phyloP scores from a whole-genome alignment of 768 basidiomycete genomes.

The Agrocybe praecox region DNA sequence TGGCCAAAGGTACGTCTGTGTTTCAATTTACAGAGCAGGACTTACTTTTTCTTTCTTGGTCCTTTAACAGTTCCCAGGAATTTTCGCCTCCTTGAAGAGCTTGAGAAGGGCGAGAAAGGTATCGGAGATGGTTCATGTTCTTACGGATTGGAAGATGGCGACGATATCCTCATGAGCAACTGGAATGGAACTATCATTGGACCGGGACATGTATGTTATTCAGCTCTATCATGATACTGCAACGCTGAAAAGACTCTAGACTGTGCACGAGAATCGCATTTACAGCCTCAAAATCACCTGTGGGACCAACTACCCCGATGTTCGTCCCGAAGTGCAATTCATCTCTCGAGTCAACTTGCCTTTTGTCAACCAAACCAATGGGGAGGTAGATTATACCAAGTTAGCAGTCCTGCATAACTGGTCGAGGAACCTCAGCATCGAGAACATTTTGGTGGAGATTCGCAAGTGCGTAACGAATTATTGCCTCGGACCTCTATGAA shows the following conservation, averaged over 20 bases:
- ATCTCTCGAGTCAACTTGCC: slow-evolving; percentile 91
- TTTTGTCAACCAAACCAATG: slow-evolving; percentile 76
- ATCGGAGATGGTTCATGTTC: slow-evolving; percentile 98
- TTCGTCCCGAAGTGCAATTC: slow-evolving; percentile 82
- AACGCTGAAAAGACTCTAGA: slow-evolving; percentile 44
- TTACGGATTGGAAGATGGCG: slow-evolving; percentile 92
- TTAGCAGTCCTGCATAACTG: slow-evolving; percentile 76
- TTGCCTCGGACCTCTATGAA: neutral
- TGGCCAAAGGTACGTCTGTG: slow-evolving; percentile 53
- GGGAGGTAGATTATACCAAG: slow-evolving; percentile 76
- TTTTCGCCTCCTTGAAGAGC: slow-evolving; percentile 95
- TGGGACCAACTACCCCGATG: slow-evolving; percentile 73
- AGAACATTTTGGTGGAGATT: slow-evolving; percentile 91
- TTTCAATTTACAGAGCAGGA: neutral
- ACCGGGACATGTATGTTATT: slow-evolving; percentile 83
- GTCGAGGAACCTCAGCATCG: slow-evolving; percentile 78
- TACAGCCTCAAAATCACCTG: slow-evolving; percentile 94
- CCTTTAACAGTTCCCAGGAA: slow-evolving; percentile 48
- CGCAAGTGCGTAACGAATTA: slow-evolving; percentile 62
- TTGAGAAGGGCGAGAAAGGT: slow-evolving; percentile 99
- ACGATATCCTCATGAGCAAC: slow-evolving; percentile 96
- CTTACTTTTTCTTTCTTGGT: neutral
- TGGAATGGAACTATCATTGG: slow-evolving; percentile 99
- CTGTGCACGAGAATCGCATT: slow-evolving; percentile 98
- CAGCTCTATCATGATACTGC: no score